phyloP scores from a whole-genome alignment of 495 filamentous ascomycete species.

The Collariella sp. region DNA sequence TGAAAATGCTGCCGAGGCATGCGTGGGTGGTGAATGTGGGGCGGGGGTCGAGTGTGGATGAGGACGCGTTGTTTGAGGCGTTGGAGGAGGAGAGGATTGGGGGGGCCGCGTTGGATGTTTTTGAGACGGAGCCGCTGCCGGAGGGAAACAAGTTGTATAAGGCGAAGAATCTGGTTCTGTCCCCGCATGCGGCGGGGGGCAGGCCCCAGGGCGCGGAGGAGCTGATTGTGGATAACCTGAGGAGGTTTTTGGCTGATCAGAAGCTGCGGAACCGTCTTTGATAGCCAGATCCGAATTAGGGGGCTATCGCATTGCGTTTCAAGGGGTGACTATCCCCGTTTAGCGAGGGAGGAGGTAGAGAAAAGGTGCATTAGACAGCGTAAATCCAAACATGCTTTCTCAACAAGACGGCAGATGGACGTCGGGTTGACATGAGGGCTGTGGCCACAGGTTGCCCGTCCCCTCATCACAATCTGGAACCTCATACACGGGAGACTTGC shows the following conservation, averaged over 20 bases:
- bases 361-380: too few relatives aligned
- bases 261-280: slow-evolving; percentile 44
- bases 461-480: too few relatives aligned
- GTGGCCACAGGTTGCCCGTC: too few relatives aligned
- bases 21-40: slow-evolving; percentile 79
- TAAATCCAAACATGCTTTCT: too few relatives aligned
- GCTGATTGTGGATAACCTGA: slow-evolving; percentile 47
- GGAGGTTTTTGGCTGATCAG: slow-evolving; percentile 45
- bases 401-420: too few relatives aligned
- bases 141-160: slow-evolving; percentile 31
- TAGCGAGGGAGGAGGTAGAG: too few relatives aligned
- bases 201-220: slow-evolving; percentile 46
- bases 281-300: too few relatives aligned
- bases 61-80: slow-evolving; percentile 66
- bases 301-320: too few relatives aligned
- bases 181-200: slow-evolving; percentile 43
- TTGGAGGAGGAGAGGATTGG: slow-evolving; percentile 58
- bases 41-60: slow-evolving; percentile 69
- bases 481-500: too few relatives aligned
- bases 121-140: slow-evolving; percentile 60
- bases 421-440: too few relatives aligned
- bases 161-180: slow-evolving; percentile 34
- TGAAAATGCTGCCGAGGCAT: slow-evolving; percentile 66
- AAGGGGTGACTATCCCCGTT: too few relatives aligned
- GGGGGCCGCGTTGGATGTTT: slow-evolving; percentile 70